phyloP scores from a whole-genome alignment of 1,139 yeast species.

The Candida anutae region DNA sequence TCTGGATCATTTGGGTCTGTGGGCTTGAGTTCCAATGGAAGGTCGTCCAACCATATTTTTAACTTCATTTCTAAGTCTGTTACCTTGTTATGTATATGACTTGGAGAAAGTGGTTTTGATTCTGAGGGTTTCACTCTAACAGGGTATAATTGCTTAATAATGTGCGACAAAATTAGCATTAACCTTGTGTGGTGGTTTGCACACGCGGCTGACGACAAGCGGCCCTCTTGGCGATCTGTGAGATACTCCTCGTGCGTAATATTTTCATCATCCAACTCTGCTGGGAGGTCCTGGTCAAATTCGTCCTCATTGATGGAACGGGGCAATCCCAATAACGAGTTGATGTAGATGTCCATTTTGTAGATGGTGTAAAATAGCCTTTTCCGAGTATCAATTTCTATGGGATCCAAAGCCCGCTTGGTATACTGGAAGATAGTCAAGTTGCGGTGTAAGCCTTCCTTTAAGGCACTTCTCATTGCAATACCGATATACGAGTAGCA shows the following conservation, averaged over 20 bases:
- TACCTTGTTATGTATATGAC: conserved; percentile 53
- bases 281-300: conserved; percentile 82
- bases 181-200: conserved; percentile 82
- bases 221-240: conserved; percentile 29
- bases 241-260: conserved; percentile 56
- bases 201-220: conserved; percentile 67
- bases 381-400: conserved; percentile 79
- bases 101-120: conserved; percentile 19
- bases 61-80: conserved; percentile 67
- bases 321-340: conserved; percentile 85
- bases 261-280: conserved; percentile 81
- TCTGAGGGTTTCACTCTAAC: conserved; percentile 21
- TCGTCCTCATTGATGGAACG: conserved; percentile 69
- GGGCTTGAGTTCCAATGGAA: conserved; percentile 71
- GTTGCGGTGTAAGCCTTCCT: conserved; percentile 83
- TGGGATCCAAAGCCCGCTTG: conserved; percentile 54
- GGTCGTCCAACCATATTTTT: conserved; percentile 63
- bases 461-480: conserved; percentile 76
- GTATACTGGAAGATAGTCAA: conserved; percentile 46
- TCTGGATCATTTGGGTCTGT: conserved; percentile 43
- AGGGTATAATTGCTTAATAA: conserved; percentile 37
- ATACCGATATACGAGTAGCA: conserved; percentile 92
- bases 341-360: conserved; percentile 86
- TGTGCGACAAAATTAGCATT: conserved; percentile 40
- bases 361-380: conserved; percentile 83